These are phyloP conservation scores for Backusella circina DNA, from an alignment of 192 early-diverging fungal genomes.

Conservation along the genomic window DNA sequence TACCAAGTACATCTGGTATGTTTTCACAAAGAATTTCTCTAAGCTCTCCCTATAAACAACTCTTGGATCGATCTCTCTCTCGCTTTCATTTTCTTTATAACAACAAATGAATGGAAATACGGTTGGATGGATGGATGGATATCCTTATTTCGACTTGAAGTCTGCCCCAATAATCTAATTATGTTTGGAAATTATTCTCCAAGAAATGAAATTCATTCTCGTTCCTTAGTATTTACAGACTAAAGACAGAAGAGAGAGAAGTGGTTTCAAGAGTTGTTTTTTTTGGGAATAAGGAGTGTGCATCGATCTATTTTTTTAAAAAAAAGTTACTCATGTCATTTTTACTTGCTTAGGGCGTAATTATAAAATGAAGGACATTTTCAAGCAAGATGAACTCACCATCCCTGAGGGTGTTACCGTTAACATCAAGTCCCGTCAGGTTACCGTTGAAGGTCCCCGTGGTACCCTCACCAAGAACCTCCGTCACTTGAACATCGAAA, in stretches of 20 bases:
- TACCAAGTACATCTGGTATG: conserved; percentile 11
- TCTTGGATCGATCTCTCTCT: neutral
- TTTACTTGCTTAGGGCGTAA: neutral
- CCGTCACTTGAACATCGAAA: conserved; percentile 91
- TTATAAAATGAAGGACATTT: conserved; percentile 78
- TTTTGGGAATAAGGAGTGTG: neutral
- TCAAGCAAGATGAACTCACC: conserved; percentile 81
- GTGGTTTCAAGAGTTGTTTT: neutral
- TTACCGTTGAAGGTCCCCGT: conserved; percentile 87
- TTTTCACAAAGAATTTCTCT: neutral
- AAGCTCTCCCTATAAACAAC: neutral
- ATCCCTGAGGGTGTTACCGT: conserved; percentile 87
- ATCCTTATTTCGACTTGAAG: neutral
- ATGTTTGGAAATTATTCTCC: neutral
- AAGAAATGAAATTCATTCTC: neutral
- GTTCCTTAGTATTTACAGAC: neutral
- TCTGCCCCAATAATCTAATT: too few species aligned
- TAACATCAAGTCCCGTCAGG: conserved; percentile 82
- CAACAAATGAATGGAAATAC: conserved; percentile 11
- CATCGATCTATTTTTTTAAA: neutral
- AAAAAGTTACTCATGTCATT: neutral
- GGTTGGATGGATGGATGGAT: conserved; percentile 9
- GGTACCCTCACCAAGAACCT: conserved; percentile 86
- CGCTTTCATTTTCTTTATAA: neutral
- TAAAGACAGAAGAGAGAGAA: too few species aligned